A percentile compares a stretch with the other conserved stretches of the same genome.
Evolutionary conservation across 352 stramenopile species (phyloP).

Genomic region (Phytophthora pseudosyringae): DNA sequence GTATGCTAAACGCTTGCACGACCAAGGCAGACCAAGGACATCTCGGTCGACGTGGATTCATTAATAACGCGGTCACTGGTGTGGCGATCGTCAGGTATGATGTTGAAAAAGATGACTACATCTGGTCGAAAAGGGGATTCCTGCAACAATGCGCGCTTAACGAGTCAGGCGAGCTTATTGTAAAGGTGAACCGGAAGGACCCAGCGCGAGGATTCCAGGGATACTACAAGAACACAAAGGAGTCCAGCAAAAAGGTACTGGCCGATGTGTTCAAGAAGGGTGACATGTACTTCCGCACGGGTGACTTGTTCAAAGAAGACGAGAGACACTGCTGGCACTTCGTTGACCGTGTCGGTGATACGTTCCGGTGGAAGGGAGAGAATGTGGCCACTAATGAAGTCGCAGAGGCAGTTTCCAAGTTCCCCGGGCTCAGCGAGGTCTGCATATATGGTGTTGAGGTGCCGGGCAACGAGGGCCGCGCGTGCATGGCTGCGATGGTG

Average conservation of each 20-base stretch:
- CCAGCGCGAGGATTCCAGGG: slow-evolving; percentile 81
- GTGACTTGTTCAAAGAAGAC: slow-evolving; percentile 91
- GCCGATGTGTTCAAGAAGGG: slow-evolving; percentile 79
- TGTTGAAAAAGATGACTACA: slow-evolving; percentile 74
- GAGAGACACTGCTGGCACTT: slow-evolving; percentile 85
- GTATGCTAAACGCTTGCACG: slow-evolving; percentile 82
- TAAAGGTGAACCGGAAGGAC: slow-evolving; percentile 54
- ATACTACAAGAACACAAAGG: slow-evolving; percentile 83
- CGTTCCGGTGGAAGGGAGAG: slow-evolving; percentile 94
- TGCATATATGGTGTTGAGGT: slow-evolving; percentile 82
- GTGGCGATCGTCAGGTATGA: slow-evolving; percentile 83
- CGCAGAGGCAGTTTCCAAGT: slow-evolving; percentile 75
- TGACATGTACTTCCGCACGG: slow-evolving; percentile 92
- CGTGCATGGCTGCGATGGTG: slow-evolving; percentile 87
- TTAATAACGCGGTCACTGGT: slow-evolving; percentile 60
- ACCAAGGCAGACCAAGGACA: slow-evolving; percentile 62
- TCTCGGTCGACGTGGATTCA: slow-evolving; percentile 64
- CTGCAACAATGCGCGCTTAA: slow-evolving; percentile 54
- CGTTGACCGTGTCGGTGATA: slow-evolving; percentile 92
- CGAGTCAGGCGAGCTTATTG: slow-evolving; percentile 83
- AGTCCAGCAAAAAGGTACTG: slow-evolving; percentile 89
- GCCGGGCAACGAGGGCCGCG: slow-evolving; percentile 77
- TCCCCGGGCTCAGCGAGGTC: slow-evolving; percentile 78
- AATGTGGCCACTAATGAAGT: slow-evolving; percentile 94
- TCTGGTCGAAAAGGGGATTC: slow-evolving; percentile 62